Evolutionary conservation across 2,329 filamentous ascomycete species (phyloP), one percentile per base, ranked within the genome.

Genomic region (Volutella citrinella): DNA sequence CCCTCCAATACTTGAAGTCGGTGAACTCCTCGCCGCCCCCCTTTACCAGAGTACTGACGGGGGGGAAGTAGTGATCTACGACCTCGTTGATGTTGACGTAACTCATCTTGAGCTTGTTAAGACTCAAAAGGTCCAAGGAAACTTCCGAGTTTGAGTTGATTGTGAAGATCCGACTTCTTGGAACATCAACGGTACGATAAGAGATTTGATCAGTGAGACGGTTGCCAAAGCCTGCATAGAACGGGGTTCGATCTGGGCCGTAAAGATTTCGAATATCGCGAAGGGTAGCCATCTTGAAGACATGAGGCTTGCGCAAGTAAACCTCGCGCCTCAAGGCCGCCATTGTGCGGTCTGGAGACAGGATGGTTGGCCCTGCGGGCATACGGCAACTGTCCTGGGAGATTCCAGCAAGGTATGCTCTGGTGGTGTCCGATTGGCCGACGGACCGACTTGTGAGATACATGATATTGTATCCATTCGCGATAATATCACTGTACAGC

Each of bases 251-350:
- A 17, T 84, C 80, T 0, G 78, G 72, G 4, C 80, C 82, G 55
- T 96, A 98, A 1, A 98, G 73, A 38, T 83, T 87, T 56, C 90
- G 82, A 49, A 98, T 97, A 59, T 98, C 93, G 24, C 93, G 82
- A 14, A 98, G 68, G 44, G 93, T 98, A 3, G 93, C 89, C 94
- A 98, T 98, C 65, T 98, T 98, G 78, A 98, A 98, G 7, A 98
- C 88, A 57, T 98, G 90, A 0, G 93, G 94, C 60, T 98, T 97
- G 33, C 93, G 80, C 17, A 98, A 73, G 58, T 98, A 98, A 6
- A 98, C 80, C 59, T 98, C 93, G 29, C 93, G 81, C 37, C 93
- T 77, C 19, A 98, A 65, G 1, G 93, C 94, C 7, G 94, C 90
- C 66, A 97, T 94, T 2, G 90, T 97, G 34, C 93, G 78, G 61